phyloP scores from a whole-genome alignment of 2,329 filamentous ascomycete species.

The Atkinsonella texensis region DNA sequence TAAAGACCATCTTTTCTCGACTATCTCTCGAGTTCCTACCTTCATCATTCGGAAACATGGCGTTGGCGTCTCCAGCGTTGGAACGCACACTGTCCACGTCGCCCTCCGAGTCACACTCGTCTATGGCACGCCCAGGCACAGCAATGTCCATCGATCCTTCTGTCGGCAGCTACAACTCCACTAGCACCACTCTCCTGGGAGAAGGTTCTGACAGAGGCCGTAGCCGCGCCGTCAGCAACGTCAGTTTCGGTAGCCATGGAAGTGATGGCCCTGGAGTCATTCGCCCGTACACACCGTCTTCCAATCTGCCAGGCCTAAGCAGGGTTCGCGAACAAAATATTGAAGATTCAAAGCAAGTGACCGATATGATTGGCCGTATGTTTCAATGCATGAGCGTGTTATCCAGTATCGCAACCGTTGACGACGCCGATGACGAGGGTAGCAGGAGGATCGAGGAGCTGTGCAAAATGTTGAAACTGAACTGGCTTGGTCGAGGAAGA shows the following conservation, averaged over 20 bases:
- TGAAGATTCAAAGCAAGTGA: constrained; percentile 66
- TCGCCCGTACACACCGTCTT: constrained; percentile 39
- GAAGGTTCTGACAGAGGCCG: constrained; percentile 46
- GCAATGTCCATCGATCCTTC: constrained; percentile 63
- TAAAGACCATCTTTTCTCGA: constrained; percentile 83
- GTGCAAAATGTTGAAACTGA: constrained; percentile 81
- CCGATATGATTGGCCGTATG: constrained; percentile 90
- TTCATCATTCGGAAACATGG: constrained; percentile 37
- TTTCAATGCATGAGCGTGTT: constrained; percentile 91
- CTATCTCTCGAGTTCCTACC: constrained; percentile 70
- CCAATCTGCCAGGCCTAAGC: constrained; percentile 22
- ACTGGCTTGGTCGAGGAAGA: constrained; percentile 85
- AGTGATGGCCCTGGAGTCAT: constrained; percentile 27
- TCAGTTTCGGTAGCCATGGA: constrained; percentile 50
- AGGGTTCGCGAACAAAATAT: constrained; percentile 46
- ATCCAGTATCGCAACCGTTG: constrained; percentile 53
- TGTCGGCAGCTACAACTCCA: constrained; percentile 68
- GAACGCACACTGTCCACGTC: constrained; percentile 40
- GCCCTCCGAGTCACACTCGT: constrained; percentile 35
- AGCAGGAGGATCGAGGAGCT: constrained; percentile 74
- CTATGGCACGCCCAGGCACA: constrained; percentile 51
- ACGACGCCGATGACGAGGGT: constrained; percentile 51
- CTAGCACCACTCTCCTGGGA: constrained; percentile 68
- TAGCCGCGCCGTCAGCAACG: constrained; percentile 77
- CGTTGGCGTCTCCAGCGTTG: constrained; percentile 39